These are phyloP conservation scores for Dictyostelium purpureum DNA, from an alignment of 78 protist genomes.

Conservation along the genomic window DNA sequence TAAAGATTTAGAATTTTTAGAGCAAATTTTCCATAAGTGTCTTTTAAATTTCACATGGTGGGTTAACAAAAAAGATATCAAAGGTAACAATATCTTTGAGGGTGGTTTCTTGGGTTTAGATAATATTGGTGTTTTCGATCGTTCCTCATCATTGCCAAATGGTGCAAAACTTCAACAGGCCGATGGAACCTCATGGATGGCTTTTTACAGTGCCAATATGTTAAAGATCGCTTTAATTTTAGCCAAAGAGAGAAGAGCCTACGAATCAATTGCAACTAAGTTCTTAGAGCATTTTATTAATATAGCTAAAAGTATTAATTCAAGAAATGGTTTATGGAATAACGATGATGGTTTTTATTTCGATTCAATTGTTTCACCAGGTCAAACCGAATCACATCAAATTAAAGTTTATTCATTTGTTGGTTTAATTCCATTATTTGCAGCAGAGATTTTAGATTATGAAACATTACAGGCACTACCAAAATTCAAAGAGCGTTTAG, in stretches of 20 bases:
- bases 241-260: constrained; percentile 61
- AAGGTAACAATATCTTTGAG: constrained; percentile 79
- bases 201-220: constrained; percentile 84
- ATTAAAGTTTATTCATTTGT: constrained; percentile 39
- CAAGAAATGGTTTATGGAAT: constrained; percentile 86
- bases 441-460: constrained; percentile 24
- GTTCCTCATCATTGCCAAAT: constrained; percentile 44
- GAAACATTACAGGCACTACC: constrained; percentile 52
- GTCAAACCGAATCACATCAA: background rate
- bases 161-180: constrained; percentile 84
- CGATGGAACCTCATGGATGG: constrained; percentile 92
- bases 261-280: constrained; percentile 86
- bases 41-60: constrained; percentile 92
- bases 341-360: constrained; percentile 82
- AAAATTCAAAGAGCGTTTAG: constrained; percentile 68
- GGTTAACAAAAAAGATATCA: constrained; percentile 83
- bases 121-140: constrained; percentile 87
- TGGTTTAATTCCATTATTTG: constrained; percentile 81
- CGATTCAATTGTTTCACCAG: constrained; percentile 29
- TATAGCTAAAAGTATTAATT: constrained; percentile 58
- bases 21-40: constrained; percentile 81
- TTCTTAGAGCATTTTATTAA: constrained; percentile 88
- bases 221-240: constrained; percentile 84
- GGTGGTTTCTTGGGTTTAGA: constrained; percentile 78
- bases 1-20: constrained; percentile 70